Percentiles rank a stretch among this genome's conserved stretches.
These are phyloP conservation scores for Neobulgaria alba DNA, from an alignment of 2,329 filamentous ascomycete species.

Conservation along the genomic window DNA sequence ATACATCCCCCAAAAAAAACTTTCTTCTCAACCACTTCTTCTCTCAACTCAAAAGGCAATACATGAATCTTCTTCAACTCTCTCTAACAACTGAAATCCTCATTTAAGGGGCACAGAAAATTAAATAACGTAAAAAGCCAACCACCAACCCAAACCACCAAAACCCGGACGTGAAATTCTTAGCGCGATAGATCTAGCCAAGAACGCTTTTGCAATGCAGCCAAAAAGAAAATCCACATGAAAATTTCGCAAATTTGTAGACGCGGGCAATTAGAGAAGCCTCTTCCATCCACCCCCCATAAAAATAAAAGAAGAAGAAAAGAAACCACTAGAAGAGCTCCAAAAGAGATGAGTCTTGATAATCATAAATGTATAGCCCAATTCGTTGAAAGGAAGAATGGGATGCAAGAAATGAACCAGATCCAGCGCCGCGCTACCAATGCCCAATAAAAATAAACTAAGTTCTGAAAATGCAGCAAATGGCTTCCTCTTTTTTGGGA, in stretches of 20 bases:
- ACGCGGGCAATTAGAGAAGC: no score
- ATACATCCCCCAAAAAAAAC: no score
- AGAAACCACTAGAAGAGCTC: conserved; percentile 5
- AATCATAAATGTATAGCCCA: conserved; percentile 13
- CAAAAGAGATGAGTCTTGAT: conserved; percentile 12
- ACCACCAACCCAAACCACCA: no score
- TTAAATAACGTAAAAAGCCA: no score
- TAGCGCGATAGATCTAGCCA: conserved; percentile 8
- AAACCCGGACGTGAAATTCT: no score
- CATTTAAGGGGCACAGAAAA: no score
- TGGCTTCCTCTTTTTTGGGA: conserved; percentile 3
- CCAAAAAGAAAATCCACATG: conserved; percentile 8
- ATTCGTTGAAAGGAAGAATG: conserved; percentile 8
- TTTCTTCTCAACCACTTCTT: no score
- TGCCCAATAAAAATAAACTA: conserved; percentile 24
- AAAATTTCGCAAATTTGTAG: conserved; percentile 5
- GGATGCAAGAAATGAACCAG: conserved; percentile 22
- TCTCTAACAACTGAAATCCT: no score
- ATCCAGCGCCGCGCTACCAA: conserved; percentile 31
- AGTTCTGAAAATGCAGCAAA: conserved; percentile 7
- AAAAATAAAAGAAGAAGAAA: conserved; percentile 1
- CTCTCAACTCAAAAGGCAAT: no score
- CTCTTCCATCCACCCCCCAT: background rate
- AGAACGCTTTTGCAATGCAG: conserved; percentile 8
- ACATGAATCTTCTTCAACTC: no score